Base-by-base conservation (phyloP, 2,329 filamentous ascomycete species). In the Dothideomycetes sp. region DNA sequence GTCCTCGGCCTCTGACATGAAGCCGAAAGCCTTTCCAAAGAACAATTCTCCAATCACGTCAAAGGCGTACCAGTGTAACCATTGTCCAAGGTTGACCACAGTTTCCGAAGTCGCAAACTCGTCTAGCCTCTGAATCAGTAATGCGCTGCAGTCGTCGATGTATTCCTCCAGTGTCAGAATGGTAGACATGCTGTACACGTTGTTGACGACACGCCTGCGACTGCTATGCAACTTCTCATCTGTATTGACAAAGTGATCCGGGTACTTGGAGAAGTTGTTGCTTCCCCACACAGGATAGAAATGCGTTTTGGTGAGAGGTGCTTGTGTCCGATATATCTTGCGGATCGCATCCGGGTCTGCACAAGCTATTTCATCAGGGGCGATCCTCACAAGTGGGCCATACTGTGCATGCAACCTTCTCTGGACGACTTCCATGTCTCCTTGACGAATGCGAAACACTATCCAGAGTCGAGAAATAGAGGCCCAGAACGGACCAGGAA, bases 281-380 rank as follows among this genome's bases (percentile, higher is more conserved):
- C 45, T 46, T 15, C 51, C 46, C 37, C 50, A 49, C 7, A 59
- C 50, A 4, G 47, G 51, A 25, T 57, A 59, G 38, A 60, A 60
- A 1, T 40, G 51, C 25, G 51, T 48, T 29, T 40, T 44, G 50
- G 33, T 48, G 36, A 38, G 49, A 47, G 23, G 45, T 41, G 20
- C 45, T 46, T 31, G 46, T 25, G 56, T 48, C 20, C 82, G 82
- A 49, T 88, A 86, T 41, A 86, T 73, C 31, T 64, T 56, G 22
- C 69, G 66, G 35, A 89, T 83, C 4, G 80, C 80, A 8, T 66
- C 67, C 23, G 80, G 78, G 51, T 86, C 81, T 41, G 76, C 79
- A 34, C 89, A 66, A 45, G 78, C 84, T 50, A 87, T 68, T 51
- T 87, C 82, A 49, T 83, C 77, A 0, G 84, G 84, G 51, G 82